Evolutionary conservation across 768 basidiomycete species (phyloP).

Genomic region (Lentinula aciculospora): DNA sequence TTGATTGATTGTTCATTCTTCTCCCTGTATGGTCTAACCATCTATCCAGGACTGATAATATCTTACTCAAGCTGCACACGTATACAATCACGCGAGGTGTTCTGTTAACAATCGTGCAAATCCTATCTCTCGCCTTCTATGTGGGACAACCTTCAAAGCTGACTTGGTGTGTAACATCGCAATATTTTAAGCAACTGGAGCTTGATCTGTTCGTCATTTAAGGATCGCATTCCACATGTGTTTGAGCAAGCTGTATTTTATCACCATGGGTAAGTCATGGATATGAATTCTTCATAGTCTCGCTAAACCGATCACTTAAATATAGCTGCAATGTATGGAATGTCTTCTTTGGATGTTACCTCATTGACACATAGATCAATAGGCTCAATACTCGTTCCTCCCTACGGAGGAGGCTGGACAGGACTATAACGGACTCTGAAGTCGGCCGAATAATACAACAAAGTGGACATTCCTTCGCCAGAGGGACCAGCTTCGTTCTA

Average conservation of each 20-base stretch:
- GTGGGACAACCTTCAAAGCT: background rate
- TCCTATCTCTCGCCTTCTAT: background rate
- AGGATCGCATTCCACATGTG: slow-evolving; percentile 5
- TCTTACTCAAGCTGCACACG: background rate
- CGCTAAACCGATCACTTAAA: no score
- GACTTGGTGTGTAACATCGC: background rate
- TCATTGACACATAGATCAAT: background rate
- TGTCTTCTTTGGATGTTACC: background rate
- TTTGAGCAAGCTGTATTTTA: slow-evolving; percentile 4
- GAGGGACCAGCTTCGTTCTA: background rate
- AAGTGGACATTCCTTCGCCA: background rate
- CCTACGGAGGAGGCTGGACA: background rate
- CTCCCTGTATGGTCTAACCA: background rate
- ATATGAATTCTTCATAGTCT: no score
- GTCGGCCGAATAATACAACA: background rate
- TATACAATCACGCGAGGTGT: slow-evolving; percentile 4
- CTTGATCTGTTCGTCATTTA: background rate
- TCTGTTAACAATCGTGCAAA: background rate
- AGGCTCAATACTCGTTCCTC: slow-evolving; percentile 2
- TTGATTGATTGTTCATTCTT: background rate
- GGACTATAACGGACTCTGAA: slow-evolving; percentile 3
- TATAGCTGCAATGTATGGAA: background rate
- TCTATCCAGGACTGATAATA: background rate
- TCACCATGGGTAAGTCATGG: slow-evolving; percentile 1
- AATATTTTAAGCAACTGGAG: no score